phyloP scores from a whole-genome alignment of 495 filamentous ascomycete species.

The Aspergillus nanangensis region DNA sequence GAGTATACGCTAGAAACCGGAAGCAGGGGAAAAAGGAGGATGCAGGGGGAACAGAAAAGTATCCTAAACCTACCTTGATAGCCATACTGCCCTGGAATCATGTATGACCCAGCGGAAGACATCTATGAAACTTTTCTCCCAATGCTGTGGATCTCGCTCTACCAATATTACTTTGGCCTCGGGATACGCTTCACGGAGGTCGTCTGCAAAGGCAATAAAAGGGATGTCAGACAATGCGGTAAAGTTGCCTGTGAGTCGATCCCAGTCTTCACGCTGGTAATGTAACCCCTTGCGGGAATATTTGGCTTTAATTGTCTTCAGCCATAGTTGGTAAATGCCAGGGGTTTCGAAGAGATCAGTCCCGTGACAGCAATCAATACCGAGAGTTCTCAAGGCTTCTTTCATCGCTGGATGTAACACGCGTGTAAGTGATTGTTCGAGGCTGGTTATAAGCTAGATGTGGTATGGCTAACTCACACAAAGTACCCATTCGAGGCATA shows the following conservation, averaged over 20 bases:
- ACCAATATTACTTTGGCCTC: constrained; percentile 6
- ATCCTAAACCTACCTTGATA: neutral
- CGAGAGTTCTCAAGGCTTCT: neutral
- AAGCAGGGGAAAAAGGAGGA: neutral
- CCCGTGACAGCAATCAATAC: neutral
- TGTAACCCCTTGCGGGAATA: neutral
- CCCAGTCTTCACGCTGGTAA: neutral
- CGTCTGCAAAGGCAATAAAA: constrained; percentile 3
- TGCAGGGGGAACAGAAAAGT: neutral
- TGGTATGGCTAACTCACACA: neutral
- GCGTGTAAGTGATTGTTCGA: neutral
- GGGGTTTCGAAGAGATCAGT: neutral
- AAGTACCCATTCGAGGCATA: neutral
- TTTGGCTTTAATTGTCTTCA: neutral
- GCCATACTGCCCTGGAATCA: constrained; percentile 1
- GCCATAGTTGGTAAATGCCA: neutral
- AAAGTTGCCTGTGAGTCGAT: neutral
- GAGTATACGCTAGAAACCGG: neutral
- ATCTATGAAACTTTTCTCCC: neutral
- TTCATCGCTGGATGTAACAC: neutral
- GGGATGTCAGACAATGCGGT: neutral
- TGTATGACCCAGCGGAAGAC: neutral
- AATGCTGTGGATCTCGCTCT: constrained; percentile 3
- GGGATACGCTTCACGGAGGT: constrained; percentile 5
- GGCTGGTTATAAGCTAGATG: neutral